These are phyloP conservation scores for Talaromyces borbonicus DNA, from an alignment of 495 filamentous ascomycete species.

Conservation along the genomic window DNA sequence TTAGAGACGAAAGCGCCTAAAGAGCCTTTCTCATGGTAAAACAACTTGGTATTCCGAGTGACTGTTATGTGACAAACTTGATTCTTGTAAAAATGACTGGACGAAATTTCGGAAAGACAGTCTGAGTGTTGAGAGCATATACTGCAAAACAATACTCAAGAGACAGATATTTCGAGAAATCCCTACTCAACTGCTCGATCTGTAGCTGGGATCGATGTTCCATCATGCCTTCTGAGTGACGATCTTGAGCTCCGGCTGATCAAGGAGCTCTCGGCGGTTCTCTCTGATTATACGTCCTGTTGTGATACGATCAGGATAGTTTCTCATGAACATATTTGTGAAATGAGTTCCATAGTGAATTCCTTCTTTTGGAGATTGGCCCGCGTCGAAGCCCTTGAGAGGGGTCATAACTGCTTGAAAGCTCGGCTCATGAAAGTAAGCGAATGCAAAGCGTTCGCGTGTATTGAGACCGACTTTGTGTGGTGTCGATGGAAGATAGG, in stretches of 20 bases:
- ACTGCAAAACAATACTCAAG: no score
- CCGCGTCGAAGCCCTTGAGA: slow-evolving; percentile 15
- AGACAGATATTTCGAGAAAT: no score
- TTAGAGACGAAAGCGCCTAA: no score
- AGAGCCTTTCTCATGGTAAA: no score
- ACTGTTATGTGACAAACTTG: no score
- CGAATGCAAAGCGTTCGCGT: slow-evolving; percentile 28
- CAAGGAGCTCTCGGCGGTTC: slow-evolving; percentile 9
- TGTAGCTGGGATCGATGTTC: no score
- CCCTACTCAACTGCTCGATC: no score
- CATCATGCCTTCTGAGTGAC: not conserved
- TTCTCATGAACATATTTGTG: slow-evolving; percentile 39
- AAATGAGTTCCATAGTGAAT: slow-evolving; percentile 40
- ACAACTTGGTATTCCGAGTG: no score
- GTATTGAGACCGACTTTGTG: slow-evolving; percentile 39
- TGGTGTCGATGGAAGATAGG: slow-evolving; percentile 29
- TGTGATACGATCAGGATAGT: slow-evolving; percentile 36
- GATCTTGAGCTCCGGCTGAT: not conserved
- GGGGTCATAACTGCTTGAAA: slow-evolving; percentile 33
- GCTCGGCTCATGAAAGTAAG: slow-evolving; percentile 39
- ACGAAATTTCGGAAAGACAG: no score
- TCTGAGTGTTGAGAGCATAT: no score
- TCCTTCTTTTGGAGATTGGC: slow-evolving; percentile 9
- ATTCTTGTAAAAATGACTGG: no score
- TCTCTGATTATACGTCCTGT: slow-evolving; percentile 20